Base-by-base conservation (phyloP, 2,329 filamentous ascomycete genomes). In the Periconia sp. region DNA sequence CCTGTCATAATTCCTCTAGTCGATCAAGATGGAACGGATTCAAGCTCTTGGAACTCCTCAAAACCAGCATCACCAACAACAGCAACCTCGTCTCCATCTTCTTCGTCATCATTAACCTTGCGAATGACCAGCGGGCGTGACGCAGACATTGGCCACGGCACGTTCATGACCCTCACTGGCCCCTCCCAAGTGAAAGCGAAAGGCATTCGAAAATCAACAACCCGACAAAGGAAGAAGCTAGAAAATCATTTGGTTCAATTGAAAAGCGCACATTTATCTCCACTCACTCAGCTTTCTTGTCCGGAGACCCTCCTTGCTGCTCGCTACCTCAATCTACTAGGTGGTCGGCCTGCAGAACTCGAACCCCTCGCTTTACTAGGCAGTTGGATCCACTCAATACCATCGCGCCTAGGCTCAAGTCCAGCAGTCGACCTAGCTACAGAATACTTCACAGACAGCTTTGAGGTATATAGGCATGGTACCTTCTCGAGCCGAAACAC, bases 321-420 rank as follows among this genome's bases (percentile, higher is more conserved):
- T 25, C 46, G 57, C 26, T 65, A 61, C 30, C 36, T 63, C 5
- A 40, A 44, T 16, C 54, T 66, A 43, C 43, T 66, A 4, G 57
- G 60, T 17, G 38, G 45, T 4, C 46, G 40, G 4, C 36, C 54
- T 3, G 16, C 31, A 2, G 41, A 47, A 7, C 39, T 46, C 15
- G 54, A 57, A 16, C 58, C 62, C 10, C 37, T 63, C 13, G 52
- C 53, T 2, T 59, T 63, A 7, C 32, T 65, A 11, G 62, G 62
- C 5, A 55, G 57, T 2, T 66, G 58, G 57, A 58, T 63, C 13
- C 37, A 53, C 38, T 59, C 61, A 0, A 59, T 66, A 42, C 62
- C 61, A 18, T 53, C 59, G 3, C 57, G 61, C 7, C 52, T 66
- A 10, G 62, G 62, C 2, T 52, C 40, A 1, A 66, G 48, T 28